Percentiles rank a stretch among this genome's conserved stretches.
Conservation (phyloP, 139 green algal genomes). For the Haematococcus lacustris region DNA sequence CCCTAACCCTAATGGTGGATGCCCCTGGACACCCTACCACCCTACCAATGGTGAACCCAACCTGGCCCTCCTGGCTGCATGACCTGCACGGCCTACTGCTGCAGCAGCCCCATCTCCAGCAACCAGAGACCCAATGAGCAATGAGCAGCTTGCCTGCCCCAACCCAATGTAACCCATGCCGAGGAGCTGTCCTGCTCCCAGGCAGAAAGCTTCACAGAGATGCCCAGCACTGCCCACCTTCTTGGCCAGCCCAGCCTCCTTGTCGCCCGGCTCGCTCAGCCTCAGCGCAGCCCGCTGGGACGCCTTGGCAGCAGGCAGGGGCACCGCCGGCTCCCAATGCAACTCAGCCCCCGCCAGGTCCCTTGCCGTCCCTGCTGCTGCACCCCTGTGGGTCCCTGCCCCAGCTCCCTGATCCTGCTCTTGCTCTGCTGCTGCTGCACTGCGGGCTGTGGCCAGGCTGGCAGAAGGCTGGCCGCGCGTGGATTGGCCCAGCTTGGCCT, state of each 20-base stretch:
- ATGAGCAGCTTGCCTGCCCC: too few species aligned
- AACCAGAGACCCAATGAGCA: not conserved
- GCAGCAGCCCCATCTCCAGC: not conserved
- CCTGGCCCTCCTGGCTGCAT: not conserved
- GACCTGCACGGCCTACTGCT: not conserved
- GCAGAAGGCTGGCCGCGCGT: too few species aligned
- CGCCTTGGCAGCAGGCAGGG: not conserved
- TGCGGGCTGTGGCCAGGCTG: too few species aligned
- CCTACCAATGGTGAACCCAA: not conserved
- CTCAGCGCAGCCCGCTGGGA: not conserved
- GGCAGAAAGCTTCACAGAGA: not conserved
- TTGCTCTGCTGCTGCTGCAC: not conserved
- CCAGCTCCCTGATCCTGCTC: not conserved
- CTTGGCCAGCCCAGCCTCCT: slow-evolving; percentile 32
- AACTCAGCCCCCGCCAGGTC: not conserved
- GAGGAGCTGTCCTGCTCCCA: not conserved
- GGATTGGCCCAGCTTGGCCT: not conserved
- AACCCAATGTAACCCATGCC: not conserved
- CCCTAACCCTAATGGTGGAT: not conserved
- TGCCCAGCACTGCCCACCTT: slow-evolving; percentile 9
- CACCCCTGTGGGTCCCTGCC: not conserved
- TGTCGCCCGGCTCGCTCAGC: slow-evolving; percentile 9
- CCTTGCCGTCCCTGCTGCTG: not conserved
- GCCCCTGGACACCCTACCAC: not conserved
- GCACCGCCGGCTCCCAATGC: slow-evolving; percentile 2